Base-by-base conservation (phyloP, 176 grass and related monocot species). In the Oryza nivara region DNA sequence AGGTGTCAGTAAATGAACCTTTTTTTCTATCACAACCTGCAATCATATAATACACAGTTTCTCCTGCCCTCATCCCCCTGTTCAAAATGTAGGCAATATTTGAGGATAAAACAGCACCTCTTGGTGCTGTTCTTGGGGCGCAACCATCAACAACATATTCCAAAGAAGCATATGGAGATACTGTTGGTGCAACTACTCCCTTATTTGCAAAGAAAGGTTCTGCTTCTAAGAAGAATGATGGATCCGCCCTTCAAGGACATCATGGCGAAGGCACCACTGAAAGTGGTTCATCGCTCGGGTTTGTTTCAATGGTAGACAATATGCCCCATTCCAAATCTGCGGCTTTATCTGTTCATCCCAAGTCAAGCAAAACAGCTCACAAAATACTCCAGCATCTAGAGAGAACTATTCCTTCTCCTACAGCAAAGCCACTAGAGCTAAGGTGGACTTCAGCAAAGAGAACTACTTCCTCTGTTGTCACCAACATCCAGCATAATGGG, bases 351-450 rank as follows among this genome's bases (percentile, higher is more conserved):
- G 84, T 91, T 76, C 92, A 91, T 83, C 92, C 92, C 9, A 89
- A 89, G 70, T 94, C 89, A 65, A 92, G 74, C 6, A 63, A 89
- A 85, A 86, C 84, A 38, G 92, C 92, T 76, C 56, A 49, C 49
- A 94, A 94, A 88, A 94, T 94, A 92, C 70, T 92, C 49, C 75
- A 85, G 78, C 92, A 92, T 65, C 92, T 94, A 63, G 84, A 94
- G 80, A 89, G 79, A 85, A 79, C 92, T 36, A 80, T 89, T 76
- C 87, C 89, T 73, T 88, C 86, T 56, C 85, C 92, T 12, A 54
- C 88, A 74, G 51, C 71, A 69, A 89, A 94, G 52, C 47, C 90
- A 56, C 51, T 82, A 44, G 84, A 89, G 25, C 79, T 76, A 68
- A 82, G 79, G 66, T 68, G 61, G 23, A 74, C 75, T 82, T 72